Evolutionary conservation across 2,329 filamentous ascomycete species (phyloP), one percentile per base, ranked within the genome.

Genomic region (Trichoderma afroharzianum): DNA sequence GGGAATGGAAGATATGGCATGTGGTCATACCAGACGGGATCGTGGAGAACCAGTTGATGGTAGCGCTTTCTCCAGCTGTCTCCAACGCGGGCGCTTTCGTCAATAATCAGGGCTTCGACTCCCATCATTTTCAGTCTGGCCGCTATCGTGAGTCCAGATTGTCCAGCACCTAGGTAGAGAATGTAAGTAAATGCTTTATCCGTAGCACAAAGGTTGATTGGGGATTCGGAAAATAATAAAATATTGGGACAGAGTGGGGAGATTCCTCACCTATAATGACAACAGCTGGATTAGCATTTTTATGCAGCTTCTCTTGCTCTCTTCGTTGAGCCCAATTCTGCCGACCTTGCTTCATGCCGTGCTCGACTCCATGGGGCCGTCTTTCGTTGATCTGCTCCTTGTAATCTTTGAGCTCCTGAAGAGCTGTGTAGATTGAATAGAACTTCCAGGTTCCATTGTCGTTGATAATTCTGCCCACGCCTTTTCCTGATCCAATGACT

Each of bases 1-100:
- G 91, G 91, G 76, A 92, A 93, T 0, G 82, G 81, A 4, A 93
- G 75, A 77, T 91, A 93, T 0, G 91, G 88, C 82, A 92, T 81
- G 75, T 89, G 87, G 68, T 87, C 85, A 71, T 85, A 87, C 82
- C 84, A 90, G 2, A 92, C 87, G 0, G 90, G 89, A 74, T 92
- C 91, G 74, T 93, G 91, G 0, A 91, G 86, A 1, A 92, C 89
- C 0, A 93, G 85, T 72, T 90, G 87, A 73, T 88, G 85, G 74
- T 92, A 92, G 59, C 90, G 80, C 50, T 84, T 83, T 18, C 89
- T 83, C 90, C 90, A 92, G 76, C 88, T 91, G 73, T 92, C 89
- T 15, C 90, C 90, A 0, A 92, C 81, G 3, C 84, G 82, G 0
- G 85, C 81, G 70, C 90, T 87, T 26, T 83, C 81, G 74, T 92